These are phyloP conservation scores for Aspergillus ellipticus DNA, from an alignment of 495 filamentous ascomycete genomes.

Conservation along the genomic window DNA sequence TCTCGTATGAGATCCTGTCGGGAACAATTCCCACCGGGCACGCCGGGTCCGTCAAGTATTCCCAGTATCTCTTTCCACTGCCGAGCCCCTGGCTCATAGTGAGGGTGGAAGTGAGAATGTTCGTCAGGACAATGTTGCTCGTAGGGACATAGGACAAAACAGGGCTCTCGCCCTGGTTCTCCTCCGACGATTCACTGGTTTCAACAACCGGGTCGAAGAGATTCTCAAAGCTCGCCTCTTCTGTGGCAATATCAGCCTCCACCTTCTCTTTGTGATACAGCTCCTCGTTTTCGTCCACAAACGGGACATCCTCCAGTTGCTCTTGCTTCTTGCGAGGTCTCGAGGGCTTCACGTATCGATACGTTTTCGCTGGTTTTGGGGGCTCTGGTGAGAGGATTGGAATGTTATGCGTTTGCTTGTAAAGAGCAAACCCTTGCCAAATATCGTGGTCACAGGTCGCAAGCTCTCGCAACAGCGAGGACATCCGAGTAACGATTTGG, in stretches of 20 bases:
- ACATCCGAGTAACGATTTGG: constrained; percentile 71
- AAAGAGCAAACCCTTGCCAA: constrained; percentile 65
- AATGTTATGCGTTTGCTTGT: constrained; percentile 74
- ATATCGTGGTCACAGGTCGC: constrained; percentile 55
- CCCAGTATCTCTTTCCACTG: constrained; percentile 65
- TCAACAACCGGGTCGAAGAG: constrained; percentile 34
- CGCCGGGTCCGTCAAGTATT: constrained; percentile 53
- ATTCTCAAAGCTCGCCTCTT: constrained; percentile 30
- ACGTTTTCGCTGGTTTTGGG: background rate
- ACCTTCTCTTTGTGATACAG: constrained; percentile 17
- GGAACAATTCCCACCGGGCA: constrained; percentile 52
- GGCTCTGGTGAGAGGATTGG: constrained; percentile 39
- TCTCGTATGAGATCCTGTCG: constrained; percentile 63
- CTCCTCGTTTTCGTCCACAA: constrained; percentile 26
- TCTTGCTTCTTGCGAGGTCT: background rate
- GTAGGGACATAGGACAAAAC: constrained; percentile 38
- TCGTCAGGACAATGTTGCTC: constrained; percentile 63
- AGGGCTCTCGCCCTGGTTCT: background rate
- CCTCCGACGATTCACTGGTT: background rate
- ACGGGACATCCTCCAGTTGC: constrained; percentile 28
- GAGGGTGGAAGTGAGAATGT: constrained; percentile 61
- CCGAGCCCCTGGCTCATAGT: constrained; percentile 27
- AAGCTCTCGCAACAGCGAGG: constrained; percentile 56
- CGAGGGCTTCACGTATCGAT: background rate
- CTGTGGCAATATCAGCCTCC: no score